phyloP scores from a whole-genome alignment of 495 filamentous ascomycete genomes.

The Penicillium argentinense region DNA sequence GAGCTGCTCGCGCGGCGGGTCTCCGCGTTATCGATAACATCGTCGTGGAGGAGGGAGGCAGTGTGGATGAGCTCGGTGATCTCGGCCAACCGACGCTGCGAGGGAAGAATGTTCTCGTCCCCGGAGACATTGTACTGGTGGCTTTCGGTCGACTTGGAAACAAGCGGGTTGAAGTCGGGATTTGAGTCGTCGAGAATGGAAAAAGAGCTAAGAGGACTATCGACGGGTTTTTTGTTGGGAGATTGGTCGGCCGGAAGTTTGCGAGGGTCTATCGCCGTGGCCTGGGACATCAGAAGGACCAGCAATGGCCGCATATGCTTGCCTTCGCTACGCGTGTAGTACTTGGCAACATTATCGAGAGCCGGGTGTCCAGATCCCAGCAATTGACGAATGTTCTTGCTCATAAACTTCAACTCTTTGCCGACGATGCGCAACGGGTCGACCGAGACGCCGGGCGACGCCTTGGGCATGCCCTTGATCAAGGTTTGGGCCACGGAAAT shows the following conservation, averaged over 20 bases:
- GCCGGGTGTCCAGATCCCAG: constrained; percentile 91
- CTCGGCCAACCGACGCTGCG: constrained; percentile 86
- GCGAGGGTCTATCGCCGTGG: constrained; percentile 78
- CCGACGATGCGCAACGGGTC: constrained; percentile 80
- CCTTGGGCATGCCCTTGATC: constrained; percentile 68
- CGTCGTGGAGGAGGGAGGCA: constrained; percentile 93
- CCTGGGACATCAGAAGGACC: constrained; percentile 92
- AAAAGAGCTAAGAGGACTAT: constrained; percentile 74
- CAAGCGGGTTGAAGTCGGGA: constrained; percentile 60
- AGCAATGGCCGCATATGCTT: constrained; percentile 95
- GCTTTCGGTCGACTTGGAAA: constrained; percentile 48
- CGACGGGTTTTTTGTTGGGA: constrained; percentile 56
- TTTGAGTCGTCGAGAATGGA: constrained; percentile 79
- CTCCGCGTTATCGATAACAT: constrained; percentile 91
- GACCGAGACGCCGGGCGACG: constrained; percentile 59
- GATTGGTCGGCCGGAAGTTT: constrained; percentile 37
- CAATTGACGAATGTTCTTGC: constrained; percentile 81
- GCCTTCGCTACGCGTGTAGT: constrained; percentile 95
- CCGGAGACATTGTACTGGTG: constrained; percentile 44
- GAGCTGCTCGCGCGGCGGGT: constrained; percentile 79
- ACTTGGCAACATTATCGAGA: constrained; percentile 92
- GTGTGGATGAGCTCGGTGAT: constrained; percentile 98
- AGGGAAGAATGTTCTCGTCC: constrained; percentile 58
- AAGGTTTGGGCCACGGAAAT: constrained; percentile 77
- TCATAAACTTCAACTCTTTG: constrained; percentile 94